phyloP scores from a whole-genome alignment of 495 filamentous ascomycete genomes.

The Hyphodiscus hymeniophilus region DNA sequence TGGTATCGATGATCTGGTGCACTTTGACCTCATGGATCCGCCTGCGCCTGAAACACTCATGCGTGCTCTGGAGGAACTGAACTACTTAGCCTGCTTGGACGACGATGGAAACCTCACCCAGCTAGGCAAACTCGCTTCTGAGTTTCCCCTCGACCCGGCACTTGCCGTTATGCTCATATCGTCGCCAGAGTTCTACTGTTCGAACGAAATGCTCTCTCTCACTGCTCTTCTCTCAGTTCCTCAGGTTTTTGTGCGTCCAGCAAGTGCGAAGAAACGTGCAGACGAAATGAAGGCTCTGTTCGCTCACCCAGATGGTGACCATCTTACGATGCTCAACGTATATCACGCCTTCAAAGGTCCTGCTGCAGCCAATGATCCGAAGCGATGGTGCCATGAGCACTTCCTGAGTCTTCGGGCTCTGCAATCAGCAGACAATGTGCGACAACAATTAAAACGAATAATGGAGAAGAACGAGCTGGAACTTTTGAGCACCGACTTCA shows the following conservation, averaged over 20 bases:
- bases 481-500: conserved; percentile 79
- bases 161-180: conserved; percentile 97
- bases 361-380: conserved; percentile 63
- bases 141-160: conserved; percentile 92
- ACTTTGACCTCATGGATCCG: conserved; percentile 98
- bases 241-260: conserved; percentile 86
- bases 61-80: conserved; percentile 95
- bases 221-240: conserved; percentile 91
- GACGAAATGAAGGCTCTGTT: conserved; percentile 97
- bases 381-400: conserved; percentile 95
- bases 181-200: conserved; percentile 97
- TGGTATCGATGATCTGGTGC: conserved; percentile 89
- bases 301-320: conserved; percentile 87
- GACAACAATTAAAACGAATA: conserved; percentile 81
- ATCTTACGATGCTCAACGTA: conserved; percentile 92
- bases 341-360: conserved; percentile 92
- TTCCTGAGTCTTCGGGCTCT: conserved; percentile 88
- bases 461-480: conserved; percentile 90
- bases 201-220: conserved; percentile 94
- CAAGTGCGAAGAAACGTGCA: conserved; percentile 75
- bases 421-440: conserved; percentile 88
- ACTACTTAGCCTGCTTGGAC: conserved; percentile 93
- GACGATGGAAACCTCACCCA: conserved; percentile 88
- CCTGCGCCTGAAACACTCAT: conserved; percentile 98
- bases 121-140: conserved; percentile 80